Conservation (phyloP, 2,329 filamentous ascomycete genomes). For the Dryadomyces quercus-mongolicae region DNA sequence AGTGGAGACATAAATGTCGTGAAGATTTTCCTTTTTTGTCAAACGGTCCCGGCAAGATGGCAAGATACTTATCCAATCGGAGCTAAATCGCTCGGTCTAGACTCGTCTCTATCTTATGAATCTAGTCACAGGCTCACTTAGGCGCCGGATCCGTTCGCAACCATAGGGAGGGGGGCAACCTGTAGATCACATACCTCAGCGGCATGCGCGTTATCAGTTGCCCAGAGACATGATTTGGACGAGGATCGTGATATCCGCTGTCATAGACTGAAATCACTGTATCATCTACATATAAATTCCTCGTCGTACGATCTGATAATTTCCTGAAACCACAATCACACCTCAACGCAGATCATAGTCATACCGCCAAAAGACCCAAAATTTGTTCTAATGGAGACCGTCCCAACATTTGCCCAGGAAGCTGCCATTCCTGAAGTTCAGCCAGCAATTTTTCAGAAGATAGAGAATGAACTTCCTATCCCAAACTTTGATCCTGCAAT, state of each 20-base stretch:
- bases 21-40: slow-evolving; percentile 8
- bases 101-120: slow-evolving; percentile 2
- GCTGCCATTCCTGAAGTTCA: slow-evolving; percentile 4
- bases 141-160: background rate
- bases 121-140: background rate
- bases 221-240: background rate
- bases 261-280: background rate
- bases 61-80: slow-evolving; percentile 1
- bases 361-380: background rate
- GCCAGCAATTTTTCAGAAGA: slow-evolving; percentile 5
- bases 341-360: background rate
- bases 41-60: background rate
- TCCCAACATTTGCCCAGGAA: slow-evolving; percentile 5
- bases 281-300: background rate
- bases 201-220: background rate
- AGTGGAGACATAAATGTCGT: slow-evolving; percentile 9
- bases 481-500: slow-evolving; percentile 10
- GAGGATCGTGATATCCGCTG: background rate
- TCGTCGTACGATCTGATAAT: background rate
- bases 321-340: background rate
- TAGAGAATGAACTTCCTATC: slow-evolving; percentile 1
- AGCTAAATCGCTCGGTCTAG: slow-evolving; percentile 7
- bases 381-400: slow-evolving; percentile 2
- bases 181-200: background rate
- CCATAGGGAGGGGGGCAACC: background rate